Conservation (phyloP, 192 early-diverging fungal species). For the Coemansia sp. region DNA sequence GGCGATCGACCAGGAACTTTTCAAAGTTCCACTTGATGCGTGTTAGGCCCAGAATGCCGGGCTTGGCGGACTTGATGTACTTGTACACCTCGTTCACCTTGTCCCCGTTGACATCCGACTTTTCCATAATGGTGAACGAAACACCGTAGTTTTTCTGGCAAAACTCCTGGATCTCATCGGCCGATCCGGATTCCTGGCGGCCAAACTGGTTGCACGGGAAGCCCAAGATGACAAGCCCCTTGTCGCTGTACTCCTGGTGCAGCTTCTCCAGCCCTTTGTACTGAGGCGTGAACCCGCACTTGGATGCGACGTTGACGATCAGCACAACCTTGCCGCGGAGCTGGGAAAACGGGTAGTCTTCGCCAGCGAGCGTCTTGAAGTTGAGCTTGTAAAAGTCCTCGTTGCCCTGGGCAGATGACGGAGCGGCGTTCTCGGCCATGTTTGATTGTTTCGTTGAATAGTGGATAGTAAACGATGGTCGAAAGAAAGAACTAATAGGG, state of each 20-base stretch:
- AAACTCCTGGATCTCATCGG: constrained; percentile 41
- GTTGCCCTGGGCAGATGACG: constrained; percentile 1
- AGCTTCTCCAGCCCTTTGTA: constrained; percentile 70
- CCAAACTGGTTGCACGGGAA: constrained; percentile 91
- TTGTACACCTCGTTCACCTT: constrained; percentile 63
- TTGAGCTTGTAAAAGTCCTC: constrained; percentile 57
- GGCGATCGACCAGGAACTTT: constrained; percentile 72
- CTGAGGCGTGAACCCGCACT: constrained; percentile 87
- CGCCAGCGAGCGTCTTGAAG: constrained; percentile 51
- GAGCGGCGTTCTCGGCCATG: constrained; percentile 10
- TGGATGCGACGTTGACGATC: constrained; percentile 87
- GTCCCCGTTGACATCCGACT: constrained; percentile 80
- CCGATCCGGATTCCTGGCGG: constrained; percentile 60
- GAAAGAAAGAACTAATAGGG: neutral
- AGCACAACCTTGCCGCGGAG: constrained; percentile 75
- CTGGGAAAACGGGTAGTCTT: constrained; percentile 56
- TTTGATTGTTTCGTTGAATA: constrained; percentile 4
- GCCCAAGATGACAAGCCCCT: constrained; percentile 83
- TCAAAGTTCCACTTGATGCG: constrained; percentile 84
- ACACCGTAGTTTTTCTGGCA: constrained; percentile 77
- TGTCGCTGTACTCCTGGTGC: constrained; percentile 62
- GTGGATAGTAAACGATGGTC: neutral
- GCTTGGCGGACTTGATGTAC: constrained; percentile 59
- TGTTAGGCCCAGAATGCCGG: constrained; percentile 54
- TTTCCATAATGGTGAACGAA: constrained; percentile 84